phyloP scores from a whole-genome alignment of 257 asterid species.

The Capsicum baccatum region DNA sequence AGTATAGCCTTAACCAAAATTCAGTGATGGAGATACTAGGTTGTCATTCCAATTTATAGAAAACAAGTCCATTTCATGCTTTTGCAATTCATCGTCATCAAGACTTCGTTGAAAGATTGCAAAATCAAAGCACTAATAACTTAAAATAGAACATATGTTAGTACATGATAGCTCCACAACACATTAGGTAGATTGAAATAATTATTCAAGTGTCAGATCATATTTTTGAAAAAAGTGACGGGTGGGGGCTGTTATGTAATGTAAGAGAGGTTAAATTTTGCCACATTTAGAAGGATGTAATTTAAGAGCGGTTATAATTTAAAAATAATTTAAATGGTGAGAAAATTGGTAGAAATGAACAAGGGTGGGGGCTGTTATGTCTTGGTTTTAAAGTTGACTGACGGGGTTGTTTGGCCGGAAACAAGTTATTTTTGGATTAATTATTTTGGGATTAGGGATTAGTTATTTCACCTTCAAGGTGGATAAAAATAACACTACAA shows the following conservation, averaged over 20 bases:
- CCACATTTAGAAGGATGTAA: constrained; percentile 4
- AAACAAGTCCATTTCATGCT: not conserved
- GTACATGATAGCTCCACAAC: not conserved
- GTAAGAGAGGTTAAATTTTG: not conserved
- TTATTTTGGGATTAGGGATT: no score
- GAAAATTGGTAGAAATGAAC: not conserved
- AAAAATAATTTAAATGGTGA: not conserved
- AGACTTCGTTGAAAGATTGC: not conserved
- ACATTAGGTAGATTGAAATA: not conserved
- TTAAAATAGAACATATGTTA: not conserved
- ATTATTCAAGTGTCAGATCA: not conserved
- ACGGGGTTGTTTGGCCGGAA: no score
- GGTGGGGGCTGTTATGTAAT: not conserved
- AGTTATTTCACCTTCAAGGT: no score
- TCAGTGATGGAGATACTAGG: no score
- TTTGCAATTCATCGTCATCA: not conserved
- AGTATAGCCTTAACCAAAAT: no score
- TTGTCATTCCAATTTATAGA: not conserved
- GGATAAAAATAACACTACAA: no score
- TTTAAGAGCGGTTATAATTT: not conserved
- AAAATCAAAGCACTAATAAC: not conserved
- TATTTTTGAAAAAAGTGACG: not conserved
- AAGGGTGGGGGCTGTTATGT: not conserved
- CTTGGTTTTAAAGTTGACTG: not conserved
- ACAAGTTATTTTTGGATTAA: no score